A percentile compares a stretch with the other conserved stretches of the same genome.
phyloP scores from a whole-genome alignment of 331 rosid species.

The Rosa hybrid region DNA sequence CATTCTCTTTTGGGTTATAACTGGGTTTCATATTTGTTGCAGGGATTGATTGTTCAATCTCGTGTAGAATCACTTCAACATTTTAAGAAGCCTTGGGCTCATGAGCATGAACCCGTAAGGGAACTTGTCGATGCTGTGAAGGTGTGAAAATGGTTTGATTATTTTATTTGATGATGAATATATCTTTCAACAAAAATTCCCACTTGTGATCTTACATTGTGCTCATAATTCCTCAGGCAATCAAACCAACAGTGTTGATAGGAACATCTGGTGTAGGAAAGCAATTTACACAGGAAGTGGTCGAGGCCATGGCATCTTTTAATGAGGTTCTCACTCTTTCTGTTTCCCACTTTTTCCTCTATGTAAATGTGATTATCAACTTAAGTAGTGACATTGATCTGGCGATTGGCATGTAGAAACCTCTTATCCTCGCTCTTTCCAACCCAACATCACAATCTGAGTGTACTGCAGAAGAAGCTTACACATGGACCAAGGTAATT shows the following conservation, averaged over 20 bases:
- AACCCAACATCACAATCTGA: conserved; percentile 95
- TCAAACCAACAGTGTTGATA: conserved; percentile 91
- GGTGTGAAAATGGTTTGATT: conserved; percentile 40
- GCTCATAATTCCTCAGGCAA: conserved; percentile 43
- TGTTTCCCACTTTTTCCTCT: neutral
- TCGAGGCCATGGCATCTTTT: conserved; percentile 69
- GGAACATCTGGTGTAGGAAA: conserved; percentile 95
- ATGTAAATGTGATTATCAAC: neutral
- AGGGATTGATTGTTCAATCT: conserved; percentile 86
- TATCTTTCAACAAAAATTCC: neutral
- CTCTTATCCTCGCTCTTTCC: conserved; percentile 89
- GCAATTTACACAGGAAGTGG: conserved; percentile 89
- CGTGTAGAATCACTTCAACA: conserved; percentile 84
- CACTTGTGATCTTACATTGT: conserved; percentile 17
- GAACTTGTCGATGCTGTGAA: conserved; percentile 72
- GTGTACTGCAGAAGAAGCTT: conserved; percentile 98
- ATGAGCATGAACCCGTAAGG: conserved; percentile 75
- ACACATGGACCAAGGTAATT: conserved; percentile 83
- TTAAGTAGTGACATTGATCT: conserved; percentile 23
- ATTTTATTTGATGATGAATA: neutral
- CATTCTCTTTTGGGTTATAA: conserved; percentile 2
- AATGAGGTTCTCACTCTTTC: conserved; percentile 55
- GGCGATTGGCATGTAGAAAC: conserved; percentile 62
- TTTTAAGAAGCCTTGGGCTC: conserved; percentile 97
- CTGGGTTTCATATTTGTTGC: conserved; percentile 21